A percentile compares a stretch with the other conserved stretches of the same genome.
Conservation (phyloP, 139 green algal genomes). For the Diplosphaera chodatii region DNA sequence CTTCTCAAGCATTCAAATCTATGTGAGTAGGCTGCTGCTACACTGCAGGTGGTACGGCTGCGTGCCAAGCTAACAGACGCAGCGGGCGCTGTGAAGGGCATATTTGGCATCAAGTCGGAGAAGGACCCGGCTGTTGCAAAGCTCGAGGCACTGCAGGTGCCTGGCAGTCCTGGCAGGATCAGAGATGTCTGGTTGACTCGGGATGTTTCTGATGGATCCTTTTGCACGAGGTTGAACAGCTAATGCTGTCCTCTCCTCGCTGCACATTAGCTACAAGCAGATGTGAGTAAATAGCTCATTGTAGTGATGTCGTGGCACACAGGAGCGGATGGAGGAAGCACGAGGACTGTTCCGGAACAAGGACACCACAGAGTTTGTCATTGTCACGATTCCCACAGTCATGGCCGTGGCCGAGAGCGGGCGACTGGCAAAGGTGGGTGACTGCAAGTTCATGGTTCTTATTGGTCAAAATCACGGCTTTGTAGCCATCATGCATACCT, state of each 20-base stretch:
- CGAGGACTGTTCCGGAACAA: slow-evolving; percentile 81
- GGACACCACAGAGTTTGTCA: slow-evolving; percentile 86
- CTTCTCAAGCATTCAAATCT: too few relatives aligned
- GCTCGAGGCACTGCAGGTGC: slow-evolving; percentile 74
- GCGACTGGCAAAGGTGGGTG: slow-evolving; percentile 49
- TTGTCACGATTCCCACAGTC: slow-evolving; percentile 96
- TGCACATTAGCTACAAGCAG: too few relatives aligned
- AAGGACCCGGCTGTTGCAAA: slow-evolving; percentile 61
- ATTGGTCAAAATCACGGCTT: too few relatives aligned
- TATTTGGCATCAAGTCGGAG: slow-evolving; percentile 73
- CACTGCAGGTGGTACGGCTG: slow-evolving; percentile 54
- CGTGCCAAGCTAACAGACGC: slow-evolving; percentile 71
- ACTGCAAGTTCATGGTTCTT: too few relatives aligned
- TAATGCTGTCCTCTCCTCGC: too few relatives aligned
- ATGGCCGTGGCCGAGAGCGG: slow-evolving; percentile 89
- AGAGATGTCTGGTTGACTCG: too few relatives aligned
- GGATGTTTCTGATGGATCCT: too few relatives aligned
- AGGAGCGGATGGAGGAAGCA: slow-evolving; percentile 81
- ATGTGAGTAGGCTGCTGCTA: too few relatives aligned
- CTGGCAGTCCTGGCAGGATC: not conserved
- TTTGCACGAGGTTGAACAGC: too few relatives aligned
- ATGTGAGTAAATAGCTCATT: too few relatives aligned
- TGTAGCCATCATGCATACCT: too few relatives aligned
- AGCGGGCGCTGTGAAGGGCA: slow-evolving; percentile 63
- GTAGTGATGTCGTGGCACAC: not conserved